Percentiles rank a stretch among this genome's conserved stretches.
Conservation (phyloP, 306 rosid species). For the Hippophae rhamnoides region DNA sequence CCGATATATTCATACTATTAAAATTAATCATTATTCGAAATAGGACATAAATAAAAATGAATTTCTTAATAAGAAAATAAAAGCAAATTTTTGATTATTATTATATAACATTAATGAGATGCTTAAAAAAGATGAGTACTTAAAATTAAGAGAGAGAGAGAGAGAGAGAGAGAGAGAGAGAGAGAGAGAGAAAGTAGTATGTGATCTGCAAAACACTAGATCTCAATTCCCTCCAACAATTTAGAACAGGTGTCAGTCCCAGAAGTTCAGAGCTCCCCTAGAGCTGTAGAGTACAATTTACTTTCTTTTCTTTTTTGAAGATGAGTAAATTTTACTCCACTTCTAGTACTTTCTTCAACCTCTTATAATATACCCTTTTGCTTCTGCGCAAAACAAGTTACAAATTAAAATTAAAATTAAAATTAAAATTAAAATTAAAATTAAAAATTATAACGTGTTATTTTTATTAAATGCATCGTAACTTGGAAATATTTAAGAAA, state of each 20-base stretch:
- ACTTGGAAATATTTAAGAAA: not conserved
- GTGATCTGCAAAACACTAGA: conserved; percentile 2
- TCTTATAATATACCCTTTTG: not conserved
- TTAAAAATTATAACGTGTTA: not conserved
- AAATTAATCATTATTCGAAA: no score
- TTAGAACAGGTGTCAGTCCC: not conserved
- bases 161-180: not conserved
- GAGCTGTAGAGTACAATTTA: not conserved
- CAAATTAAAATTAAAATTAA: not conserved
- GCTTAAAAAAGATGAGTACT: no score
- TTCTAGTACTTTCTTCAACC: not conserved
- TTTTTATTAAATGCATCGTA: not conserved
- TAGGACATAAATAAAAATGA: no score
- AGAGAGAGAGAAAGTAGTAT: not conserved
- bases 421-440: not conserved
- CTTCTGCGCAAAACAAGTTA: not conserved
- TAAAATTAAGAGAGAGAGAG: not conserved
- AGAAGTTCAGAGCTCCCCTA: not conserved
- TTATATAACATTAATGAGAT: no score
- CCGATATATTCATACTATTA: no score
- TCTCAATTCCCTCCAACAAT: not conserved
- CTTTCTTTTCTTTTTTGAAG: no score
- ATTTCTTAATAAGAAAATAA: no score
- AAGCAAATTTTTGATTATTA: no score
- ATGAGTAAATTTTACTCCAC: no score